Base-by-base conservation (phyloP, 768 basidiomycete species). In the Glaciozyma antarctica region DNA sequence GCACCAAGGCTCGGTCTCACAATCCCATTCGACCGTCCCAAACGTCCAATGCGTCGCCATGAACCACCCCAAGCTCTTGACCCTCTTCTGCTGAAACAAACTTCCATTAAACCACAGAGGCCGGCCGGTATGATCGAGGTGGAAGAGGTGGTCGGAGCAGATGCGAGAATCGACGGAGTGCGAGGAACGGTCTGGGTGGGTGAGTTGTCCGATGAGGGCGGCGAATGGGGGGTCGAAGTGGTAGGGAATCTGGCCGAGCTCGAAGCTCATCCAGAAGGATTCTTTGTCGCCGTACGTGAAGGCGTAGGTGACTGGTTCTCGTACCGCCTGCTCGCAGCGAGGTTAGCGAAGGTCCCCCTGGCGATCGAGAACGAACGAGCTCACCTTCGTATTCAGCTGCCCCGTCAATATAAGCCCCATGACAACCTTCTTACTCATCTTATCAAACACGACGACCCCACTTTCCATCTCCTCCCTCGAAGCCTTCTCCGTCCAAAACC, bases 401-500 rank as follows among this genome's bases (percentile, higher is more conserved):
- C 51, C 69, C n/a, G 45, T 34, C 43, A 60, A 67, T 15, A 67
- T 48, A 16, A 71, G 34, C 4, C 69, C 69, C 22, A 65, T 41
- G 6, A 51, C 41, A 9, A 67, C 66, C 59, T 28, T 7, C 7
- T 51, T 44, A 48, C 66, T 21, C 12, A 59, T 44, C 66, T 71
- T 71, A 60, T 71, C 64, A 24, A 71, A 57, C 17, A 65, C 66
- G 58, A 71, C 59, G 22, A 71, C 69, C 16, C 69, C 69, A 22
- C 58, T 60, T 64, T 71, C 69, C 69, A 67, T 67, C 63, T 71
- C 69, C 51, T 71, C 69, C 30, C 69, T 60, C 10, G 32, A 43
- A 0, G 69, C 66, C 55, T 58, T 53, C 24, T 67, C 66, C 13
- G 24, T 48, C 61, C 62, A 71, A 61, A 61, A 71, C 19, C 66